Conservation (phyloP, 2,329 filamentous ascomycete genomes). For the Alternaria tenuissima region DNA sequence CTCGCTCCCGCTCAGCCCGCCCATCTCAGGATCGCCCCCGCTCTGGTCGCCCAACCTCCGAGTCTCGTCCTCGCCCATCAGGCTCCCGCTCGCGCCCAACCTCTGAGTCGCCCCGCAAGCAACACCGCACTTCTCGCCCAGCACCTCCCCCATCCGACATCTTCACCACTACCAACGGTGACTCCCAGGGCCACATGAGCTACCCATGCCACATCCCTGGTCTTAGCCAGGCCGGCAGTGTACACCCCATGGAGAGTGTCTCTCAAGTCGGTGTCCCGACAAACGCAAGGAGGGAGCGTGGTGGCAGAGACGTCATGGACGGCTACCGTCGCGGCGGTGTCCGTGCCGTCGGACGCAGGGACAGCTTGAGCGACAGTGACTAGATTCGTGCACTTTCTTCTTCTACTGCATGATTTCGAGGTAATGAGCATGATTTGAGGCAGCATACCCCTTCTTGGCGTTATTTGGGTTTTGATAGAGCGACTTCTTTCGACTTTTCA, state of each 20-base stretch:
- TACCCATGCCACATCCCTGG: slow-evolving; percentile 67
- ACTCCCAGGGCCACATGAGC: slow-evolving; percentile 59
- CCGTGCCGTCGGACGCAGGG: slow-evolving; percentile 54
- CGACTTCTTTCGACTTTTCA: neutral
- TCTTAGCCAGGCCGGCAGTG: slow-evolving; percentile 52
- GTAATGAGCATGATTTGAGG: neutral
- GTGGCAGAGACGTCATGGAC: slow-evolving; percentile 53
- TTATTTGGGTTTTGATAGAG: slow-evolving; percentile 1
- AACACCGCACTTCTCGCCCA: slow-evolving; percentile 41
- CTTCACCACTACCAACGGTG: slow-evolving; percentile 52
- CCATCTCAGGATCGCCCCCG: slow-evolving; percentile 22
- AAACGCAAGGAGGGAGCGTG: slow-evolving; percentile 25
- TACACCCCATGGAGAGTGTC: slow-evolving; percentile 49
- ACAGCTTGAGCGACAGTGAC: slow-evolving; percentile 65
- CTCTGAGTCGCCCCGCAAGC: slow-evolving; percentile 47
- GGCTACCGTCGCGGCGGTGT: slow-evolving; percentile 54
- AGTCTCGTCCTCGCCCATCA: slow-evolving; percentile 29
- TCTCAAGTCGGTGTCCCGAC: slow-evolving; percentile 52
- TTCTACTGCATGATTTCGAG: neutral
- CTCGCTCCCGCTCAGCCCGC: slow-evolving; percentile 31
- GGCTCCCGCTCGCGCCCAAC: slow-evolving; percentile 42
- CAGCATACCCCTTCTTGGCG: slow-evolving; percentile 1
- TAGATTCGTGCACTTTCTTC: slow-evolving; percentile 6
- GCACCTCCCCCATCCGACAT: slow-evolving; percentile 40
- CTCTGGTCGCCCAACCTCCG: slow-evolving; percentile 12